Evolutionary conservation across 495 filamentous ascomycete genomes (phyloP).

Genomic region (Astrothelium subdiscretum): DNA sequence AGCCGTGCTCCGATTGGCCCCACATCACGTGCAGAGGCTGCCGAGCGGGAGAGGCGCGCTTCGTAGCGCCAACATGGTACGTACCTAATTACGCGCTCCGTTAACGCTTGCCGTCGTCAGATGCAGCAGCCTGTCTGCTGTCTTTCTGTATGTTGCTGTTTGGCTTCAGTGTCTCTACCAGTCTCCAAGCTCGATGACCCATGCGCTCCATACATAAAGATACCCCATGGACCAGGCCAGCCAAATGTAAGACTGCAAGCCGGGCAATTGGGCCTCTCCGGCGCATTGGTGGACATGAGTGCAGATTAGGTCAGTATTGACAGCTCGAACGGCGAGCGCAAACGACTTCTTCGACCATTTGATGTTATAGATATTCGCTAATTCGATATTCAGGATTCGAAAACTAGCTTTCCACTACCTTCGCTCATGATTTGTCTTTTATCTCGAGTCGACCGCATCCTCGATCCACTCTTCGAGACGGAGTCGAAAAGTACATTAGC

Average conservation of each 20-base stretch:
- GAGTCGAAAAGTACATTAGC: too few species aligned
- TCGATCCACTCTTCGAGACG: not conserved
- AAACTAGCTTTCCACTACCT: too few species aligned
- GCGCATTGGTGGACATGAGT: not conserved
- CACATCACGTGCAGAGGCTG: not conserved
- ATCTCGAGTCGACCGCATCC: not conserved
- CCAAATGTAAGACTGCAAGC: not conserved
- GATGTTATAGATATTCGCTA: too few species aligned
- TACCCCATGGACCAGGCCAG: too few species aligned
- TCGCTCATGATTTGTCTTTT: not conserved
- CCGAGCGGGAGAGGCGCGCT: not conserved
- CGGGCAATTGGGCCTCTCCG: not conserved
- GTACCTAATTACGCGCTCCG: not conserved
- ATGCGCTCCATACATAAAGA: not conserved
- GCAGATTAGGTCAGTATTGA: not conserved
- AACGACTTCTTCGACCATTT: too few species aligned
- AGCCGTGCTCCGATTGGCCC: not conserved
- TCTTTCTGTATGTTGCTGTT: not conserved
- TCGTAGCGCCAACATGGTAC: not conserved
- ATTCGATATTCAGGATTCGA: too few species aligned
- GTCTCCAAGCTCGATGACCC: not conserved
- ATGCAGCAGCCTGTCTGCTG: not conserved
- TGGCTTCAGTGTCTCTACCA: not conserved
- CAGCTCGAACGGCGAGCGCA: not conserved
- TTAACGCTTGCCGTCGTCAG: not conserved